Percentiles rank a stretch among this genome's conserved stretches.
phyloP scores from a whole-genome alignment of 768 basidiomycete genomes.

The Tulasnella sp. region DNA sequence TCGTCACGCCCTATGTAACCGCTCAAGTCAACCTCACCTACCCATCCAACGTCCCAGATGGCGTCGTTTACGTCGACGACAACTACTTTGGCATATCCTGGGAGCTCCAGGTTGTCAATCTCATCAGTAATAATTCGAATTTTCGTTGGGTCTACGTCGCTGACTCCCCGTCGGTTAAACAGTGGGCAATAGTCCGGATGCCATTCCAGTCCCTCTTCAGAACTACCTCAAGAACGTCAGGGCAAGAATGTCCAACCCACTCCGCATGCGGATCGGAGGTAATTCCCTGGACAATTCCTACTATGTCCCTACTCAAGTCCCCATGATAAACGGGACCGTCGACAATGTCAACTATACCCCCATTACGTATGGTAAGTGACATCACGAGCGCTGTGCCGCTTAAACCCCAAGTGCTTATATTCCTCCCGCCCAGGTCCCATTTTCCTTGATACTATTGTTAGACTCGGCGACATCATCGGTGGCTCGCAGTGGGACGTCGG shows the following conservation, averaged over 20 bases:
- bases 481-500: slow-evolving; percentile 16
- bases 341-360: slow-evolving; percentile 18
- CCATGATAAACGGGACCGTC: slow-evolving; percentile 18
- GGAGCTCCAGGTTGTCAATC: slow-evolving; percentile 19
- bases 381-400: not conserved
- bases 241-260: slow-evolving; percentile 17
- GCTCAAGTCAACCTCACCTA: slow-evolving; percentile 16
- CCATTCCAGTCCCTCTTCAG: slow-evolving; percentile 20
- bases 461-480: slow-evolving; percentile 13
- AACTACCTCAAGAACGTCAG: slow-evolving; percentile 17
- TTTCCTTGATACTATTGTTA: slow-evolving; percentile 2
- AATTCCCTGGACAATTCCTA: slow-evolving; percentile 21
- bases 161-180: not conserved
- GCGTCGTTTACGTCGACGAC: slow-evolving; percentile 18
- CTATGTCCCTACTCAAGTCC: slow-evolving; percentile 14
- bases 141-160: not conserved
- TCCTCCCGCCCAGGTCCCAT: not conserved
- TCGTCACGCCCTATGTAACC: not conserved
- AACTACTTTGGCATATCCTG: slow-evolving; percentile 21
- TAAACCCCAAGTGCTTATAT: not conserved
- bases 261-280: slow-evolving; percentile 22
- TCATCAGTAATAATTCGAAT: slow-evolving; percentile 6
- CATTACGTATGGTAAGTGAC: slow-evolving; percentile 20
- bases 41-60: slow-evolving; percentile 14
- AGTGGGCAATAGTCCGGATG: slow-evolving; percentile 18